Conservation (phyloP, 805 yeast species). For the Wickerhamiella sorbophila region DNA sequence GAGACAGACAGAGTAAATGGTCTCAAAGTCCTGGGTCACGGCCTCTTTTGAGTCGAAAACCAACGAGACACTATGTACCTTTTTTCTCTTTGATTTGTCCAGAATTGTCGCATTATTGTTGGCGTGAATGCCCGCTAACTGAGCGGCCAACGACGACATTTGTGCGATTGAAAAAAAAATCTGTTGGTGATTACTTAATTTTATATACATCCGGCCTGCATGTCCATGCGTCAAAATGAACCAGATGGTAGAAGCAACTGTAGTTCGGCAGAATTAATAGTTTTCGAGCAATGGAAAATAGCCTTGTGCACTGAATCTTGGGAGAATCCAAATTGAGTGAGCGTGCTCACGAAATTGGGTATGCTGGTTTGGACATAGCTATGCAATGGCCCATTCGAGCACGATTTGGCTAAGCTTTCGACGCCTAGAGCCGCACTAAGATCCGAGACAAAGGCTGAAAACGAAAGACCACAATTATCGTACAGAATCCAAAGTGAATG, state of each 20-base stretch:
- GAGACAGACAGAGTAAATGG: constrained; percentile 52
- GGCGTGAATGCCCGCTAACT: constrained; percentile 48
- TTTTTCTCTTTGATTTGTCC: constrained; percentile 76
- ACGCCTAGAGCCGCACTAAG: background rate
- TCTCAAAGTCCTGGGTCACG: constrained; percentile 85
- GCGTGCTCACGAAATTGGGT: background rate
- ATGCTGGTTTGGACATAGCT: background rate
- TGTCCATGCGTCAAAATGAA: background rate
- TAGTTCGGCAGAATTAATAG: background rate
- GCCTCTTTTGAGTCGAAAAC: constrained; percentile 78
- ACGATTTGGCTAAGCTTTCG: background rate
- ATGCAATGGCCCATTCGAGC: background rate
- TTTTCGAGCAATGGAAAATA: background rate
- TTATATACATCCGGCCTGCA: background rate
- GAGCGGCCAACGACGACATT: constrained; percentile 62
- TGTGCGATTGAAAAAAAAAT: constrained; percentile 2
- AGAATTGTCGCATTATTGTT: constrained; percentile 46
- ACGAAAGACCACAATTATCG: background rate
- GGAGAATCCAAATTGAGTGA: background rate
- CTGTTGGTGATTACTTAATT: constrained; percentile 1
- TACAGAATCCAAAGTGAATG: background rate
- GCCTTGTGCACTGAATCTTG: background rate
- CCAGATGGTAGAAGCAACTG: background rate
- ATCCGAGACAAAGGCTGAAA: background rate
- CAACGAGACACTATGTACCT: constrained; percentile 77